Evolutionary conservation across 1,284 basidiomycete genomes (phyloP), one percentile per base, ranked within the genome.

Genomic region (Papiliotrema flavescens): DNA sequence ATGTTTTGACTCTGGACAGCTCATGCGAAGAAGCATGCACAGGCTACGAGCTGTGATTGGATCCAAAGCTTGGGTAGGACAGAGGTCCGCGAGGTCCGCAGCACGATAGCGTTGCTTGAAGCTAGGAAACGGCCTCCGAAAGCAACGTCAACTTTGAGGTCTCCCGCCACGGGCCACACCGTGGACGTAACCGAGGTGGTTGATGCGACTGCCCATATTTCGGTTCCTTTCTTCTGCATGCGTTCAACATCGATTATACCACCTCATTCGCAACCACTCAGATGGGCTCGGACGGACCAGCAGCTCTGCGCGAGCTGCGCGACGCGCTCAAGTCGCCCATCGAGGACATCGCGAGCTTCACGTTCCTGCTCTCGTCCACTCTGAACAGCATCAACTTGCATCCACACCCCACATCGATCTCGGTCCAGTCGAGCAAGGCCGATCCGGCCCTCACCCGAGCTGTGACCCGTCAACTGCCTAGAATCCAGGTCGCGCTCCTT

Each of bases 401-500:
- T 15, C 51, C 65, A 1, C 58, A 64, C 39, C 50, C 60, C 3
- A 62, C 61, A 2, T 67, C 59, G 1, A 23, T 60, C 1, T 26
- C 51, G 42, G 59, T 11, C 4, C 36, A 19, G 15, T 67, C 59
- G 2, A 23, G 58, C 2, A 26, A 51, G 42, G 58, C 7, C 4
- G 41, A 23, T 17, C 14, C 8, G 35, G 49, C 28, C n/a, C 46
- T 23, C 7, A 28, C 23, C 14, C 55, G 46, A 37, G 55, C 59
- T 2, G 51, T 70, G 20, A 39, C 47, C 3, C 54, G 69, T 24
- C 63, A 65, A 28, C 60, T 75, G 0, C 67, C 69, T 1, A 49
- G 59, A 4, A 65, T 71, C 0, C 73, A 75, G 45, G 39, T 46
- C 5, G 42, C 53, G 3, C 60, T 75, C 3, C 24, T 75, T 2